A percentile compares a stretch with the other conserved stretches of the same genome.
These are phyloP conservation scores for Colletotrichum echinochloae DNA, from an alignment of 2,329 filamentous ascomycete species.

Conservation along the genomic window DNA sequence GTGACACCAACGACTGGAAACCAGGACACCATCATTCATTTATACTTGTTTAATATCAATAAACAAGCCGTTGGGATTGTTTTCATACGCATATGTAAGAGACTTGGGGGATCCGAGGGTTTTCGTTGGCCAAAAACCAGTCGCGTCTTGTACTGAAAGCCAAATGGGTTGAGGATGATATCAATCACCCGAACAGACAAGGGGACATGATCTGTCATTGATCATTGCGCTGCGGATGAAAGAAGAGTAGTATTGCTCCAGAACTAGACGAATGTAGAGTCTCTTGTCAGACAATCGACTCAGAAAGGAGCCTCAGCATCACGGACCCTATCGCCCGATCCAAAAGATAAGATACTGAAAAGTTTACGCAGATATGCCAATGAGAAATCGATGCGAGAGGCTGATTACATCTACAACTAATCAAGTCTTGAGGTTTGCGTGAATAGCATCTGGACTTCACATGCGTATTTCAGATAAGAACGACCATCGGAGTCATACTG, in stretches of 20 bases:
- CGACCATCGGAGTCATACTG: too few relatives aligned
- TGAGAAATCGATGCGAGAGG: too few relatives aligned
- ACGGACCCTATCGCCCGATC: not conserved
- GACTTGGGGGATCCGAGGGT: not conserved
- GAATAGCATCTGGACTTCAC: too few relatives aligned
- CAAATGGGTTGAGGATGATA: too few relatives aligned
- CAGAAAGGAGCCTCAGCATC: not conserved
- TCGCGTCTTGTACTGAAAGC: too few relatives aligned
- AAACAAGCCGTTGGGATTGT: too few relatives aligned
- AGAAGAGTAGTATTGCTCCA: not conserved
- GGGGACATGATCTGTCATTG: not conserved
- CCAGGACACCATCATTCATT: accelerated
- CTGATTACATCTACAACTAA: too few relatives aligned
- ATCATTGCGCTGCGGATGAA: accelerated
- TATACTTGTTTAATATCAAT: not conserved
- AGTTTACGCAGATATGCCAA: accelerated
- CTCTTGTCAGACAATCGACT: not conserved
- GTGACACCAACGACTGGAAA: not conserved
- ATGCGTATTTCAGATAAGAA: too few relatives aligned
- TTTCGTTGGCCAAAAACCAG: not conserved
- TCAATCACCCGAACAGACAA: too few relatives aligned
- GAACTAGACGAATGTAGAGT: too few relatives aligned
- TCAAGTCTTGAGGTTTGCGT: too few relatives aligned
- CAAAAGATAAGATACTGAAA: not conserved
- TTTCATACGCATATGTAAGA: too few relatives aligned